Percentiles rank a stretch among this genome's conserved stretches.
phyloP scores from a whole-genome alignment of 257 asterid genomes.

The Solanum microdontum region DNA sequence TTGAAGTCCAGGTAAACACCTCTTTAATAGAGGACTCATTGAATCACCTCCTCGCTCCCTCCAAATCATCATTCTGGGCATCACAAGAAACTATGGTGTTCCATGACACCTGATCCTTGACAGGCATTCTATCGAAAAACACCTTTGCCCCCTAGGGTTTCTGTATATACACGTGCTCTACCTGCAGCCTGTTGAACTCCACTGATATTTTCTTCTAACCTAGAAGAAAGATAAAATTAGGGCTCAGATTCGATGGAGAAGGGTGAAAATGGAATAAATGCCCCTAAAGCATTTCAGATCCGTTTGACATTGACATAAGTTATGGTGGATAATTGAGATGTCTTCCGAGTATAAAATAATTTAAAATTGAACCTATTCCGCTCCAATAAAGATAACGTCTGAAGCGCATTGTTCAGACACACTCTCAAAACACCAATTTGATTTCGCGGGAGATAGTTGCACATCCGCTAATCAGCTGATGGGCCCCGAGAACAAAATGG shows the following conservation, averaged over 20 bases:
- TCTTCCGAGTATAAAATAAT: no score
- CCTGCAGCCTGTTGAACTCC: not conserved
- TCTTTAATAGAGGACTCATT: conserved; percentile 54
- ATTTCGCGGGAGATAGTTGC: not conserved
- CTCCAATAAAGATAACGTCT: not conserved
- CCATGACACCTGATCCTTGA: conserved; percentile 71
- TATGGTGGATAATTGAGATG: no score
- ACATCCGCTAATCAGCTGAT: not conserved
- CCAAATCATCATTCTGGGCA: conserved; percentile 61
- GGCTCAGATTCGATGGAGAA: not conserved
- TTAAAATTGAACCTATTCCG: no score
- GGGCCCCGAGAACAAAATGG: not conserved
- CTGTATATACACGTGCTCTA: not conserved
- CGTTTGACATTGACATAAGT: not conserved
- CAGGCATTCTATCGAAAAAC: conserved; percentile 61
- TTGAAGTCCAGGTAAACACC: conserved; percentile 85
- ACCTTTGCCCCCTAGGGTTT: conserved; percentile 12
- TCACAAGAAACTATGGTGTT: conserved; percentile 73
- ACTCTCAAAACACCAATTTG: not conserved
- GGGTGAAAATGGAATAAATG: not conserved
- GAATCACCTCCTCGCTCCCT: conserved; percentile 47
- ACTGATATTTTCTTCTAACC: not conserved
- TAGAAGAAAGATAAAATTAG: not conserved
- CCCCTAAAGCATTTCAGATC: not conserved
- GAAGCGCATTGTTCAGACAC: conserved; percentile 24